A percentile compares a stretch with the other conserved stretches of the same genome.
Conservation (phyloP, 768 basidiomycete genomes). For the Lactarius akahatsu region DNA sequence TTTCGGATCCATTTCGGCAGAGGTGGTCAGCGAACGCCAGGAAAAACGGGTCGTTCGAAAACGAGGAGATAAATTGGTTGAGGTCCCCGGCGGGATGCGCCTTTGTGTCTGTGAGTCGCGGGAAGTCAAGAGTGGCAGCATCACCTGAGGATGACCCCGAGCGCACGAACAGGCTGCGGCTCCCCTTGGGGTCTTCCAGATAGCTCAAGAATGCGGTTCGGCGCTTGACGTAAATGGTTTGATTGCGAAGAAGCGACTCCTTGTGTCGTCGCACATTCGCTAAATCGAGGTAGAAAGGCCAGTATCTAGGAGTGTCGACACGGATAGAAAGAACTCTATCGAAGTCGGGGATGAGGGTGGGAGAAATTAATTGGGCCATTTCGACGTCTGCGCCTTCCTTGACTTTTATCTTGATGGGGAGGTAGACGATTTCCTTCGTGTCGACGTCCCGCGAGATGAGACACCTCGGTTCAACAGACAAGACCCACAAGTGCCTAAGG, state of each 20-base stretch:
- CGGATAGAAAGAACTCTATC: conserved; percentile 77
- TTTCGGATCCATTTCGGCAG: conserved; percentile 59
- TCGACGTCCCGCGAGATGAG: conserved; percentile 91
- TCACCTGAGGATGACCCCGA: conserved; percentile 84
- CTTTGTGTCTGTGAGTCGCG: conserved; percentile 65
- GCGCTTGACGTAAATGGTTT: conserved; percentile 90
- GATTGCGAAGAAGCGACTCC: conserved; percentile 64
- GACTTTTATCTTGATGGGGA: conserved; percentile 86
- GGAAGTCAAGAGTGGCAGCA: conserved; percentile 82
- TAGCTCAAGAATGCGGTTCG: conserved; percentile 92
- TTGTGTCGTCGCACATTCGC: conserved; percentile 65
- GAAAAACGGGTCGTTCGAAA: conserved; percentile 78
- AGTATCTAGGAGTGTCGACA: conserved; percentile 93
- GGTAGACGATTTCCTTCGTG: conserved; percentile 83
- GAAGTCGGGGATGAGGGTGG: conserved; percentile 89
- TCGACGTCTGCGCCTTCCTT: conserved; percentile 61
- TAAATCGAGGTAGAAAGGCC: conserved; percentile 87
- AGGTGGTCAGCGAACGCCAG: conserved; percentile 81
- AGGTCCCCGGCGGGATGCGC: conserved; percentile 71
- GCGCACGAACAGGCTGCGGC: conserved; percentile 85
- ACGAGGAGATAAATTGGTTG: conserved; percentile 81
- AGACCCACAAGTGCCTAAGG: conserved; percentile 91
- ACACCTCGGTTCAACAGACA: conserved; percentile 93
- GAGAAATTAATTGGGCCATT: conserved; percentile 82
- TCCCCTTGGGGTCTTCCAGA: conserved; percentile 90